Evolutionary conservation across 208 protist species (phyloP).

Genomic region (Crithidia acanthocephali): DNA sequence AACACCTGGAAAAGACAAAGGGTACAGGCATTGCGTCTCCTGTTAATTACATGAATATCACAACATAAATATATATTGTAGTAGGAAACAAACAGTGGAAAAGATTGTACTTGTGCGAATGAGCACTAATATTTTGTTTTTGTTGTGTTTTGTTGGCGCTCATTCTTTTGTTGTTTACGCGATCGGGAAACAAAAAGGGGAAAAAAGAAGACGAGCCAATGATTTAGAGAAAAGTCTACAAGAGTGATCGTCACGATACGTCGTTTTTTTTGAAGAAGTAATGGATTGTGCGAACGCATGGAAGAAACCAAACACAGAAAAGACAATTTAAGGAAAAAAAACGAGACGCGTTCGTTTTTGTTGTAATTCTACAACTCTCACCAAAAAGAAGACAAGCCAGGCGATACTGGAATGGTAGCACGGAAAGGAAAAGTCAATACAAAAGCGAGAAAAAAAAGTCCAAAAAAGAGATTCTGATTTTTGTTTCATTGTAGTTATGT

Average conservation of each 20-base stretch:
- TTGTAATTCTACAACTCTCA: background rate
- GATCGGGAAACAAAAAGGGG: background rate
- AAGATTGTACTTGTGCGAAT: background rate
- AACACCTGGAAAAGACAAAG: background rate
- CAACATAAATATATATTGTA: background rate
- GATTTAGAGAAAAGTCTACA: constrained; percentile 5
- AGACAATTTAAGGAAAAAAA: background rate
- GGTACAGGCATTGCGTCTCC: background rate
- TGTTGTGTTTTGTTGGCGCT: background rate
- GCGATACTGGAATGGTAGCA: too few relatives aligned
- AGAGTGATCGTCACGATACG: constrained; percentile 5
- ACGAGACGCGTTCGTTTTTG: constrained; percentile 6
- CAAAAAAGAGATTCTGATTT: background rate
- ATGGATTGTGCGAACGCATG: background rate
- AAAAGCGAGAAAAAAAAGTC: background rate
- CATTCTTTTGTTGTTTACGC: background rate
- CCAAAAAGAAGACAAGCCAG: too few relatives aligned
- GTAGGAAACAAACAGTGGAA: background rate
- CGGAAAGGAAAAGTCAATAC: too few relatives aligned
- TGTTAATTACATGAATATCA: background rate
- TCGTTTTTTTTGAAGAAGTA: constrained; percentile 3
- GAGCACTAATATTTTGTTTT: background rate
- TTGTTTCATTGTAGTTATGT: too few relatives aligned
- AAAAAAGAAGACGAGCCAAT: background rate
- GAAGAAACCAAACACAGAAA: background rate